Evolutionary conservation across 345 rosid species (phyloP).

Genomic region (Citrus inodora): DNA sequence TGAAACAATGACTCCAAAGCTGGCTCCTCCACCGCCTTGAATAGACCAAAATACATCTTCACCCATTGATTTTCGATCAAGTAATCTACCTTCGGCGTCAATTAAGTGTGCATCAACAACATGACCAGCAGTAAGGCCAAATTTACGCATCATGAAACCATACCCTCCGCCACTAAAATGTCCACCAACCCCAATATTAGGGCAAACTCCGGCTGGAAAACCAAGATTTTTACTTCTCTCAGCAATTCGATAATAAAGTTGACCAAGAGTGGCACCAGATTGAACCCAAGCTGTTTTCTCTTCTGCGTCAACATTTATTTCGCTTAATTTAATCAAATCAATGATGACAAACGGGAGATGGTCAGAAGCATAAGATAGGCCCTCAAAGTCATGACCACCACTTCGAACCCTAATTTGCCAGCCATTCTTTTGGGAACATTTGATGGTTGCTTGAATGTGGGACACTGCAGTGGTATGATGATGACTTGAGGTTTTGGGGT

Average conservation of each 20-base stretch:
- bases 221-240: slow-evolving; percentile 18
- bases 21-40: slow-evolving; percentile 63
- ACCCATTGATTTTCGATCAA: slow-evolving; percentile 48
- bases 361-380: no score
- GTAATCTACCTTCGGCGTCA: slow-evolving; percentile 37
- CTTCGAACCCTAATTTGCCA: no score
- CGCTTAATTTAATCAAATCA: no score
- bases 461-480: no score
- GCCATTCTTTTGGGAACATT: no score
- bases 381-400: no score
- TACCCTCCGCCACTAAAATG: slow-evolving; percentile 60
- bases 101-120: slow-evolving; percentile 49
- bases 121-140: slow-evolving; percentile 50
- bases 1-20: slow-evolving; percentile 53
- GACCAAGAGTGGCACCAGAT: slow-evolving; percentile 23
- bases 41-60: slow-evolving; percentile 74
- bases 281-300: no score
- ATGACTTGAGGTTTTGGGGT: no score
- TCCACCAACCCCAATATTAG: slow-evolving; percentile 50
- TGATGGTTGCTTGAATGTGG: no score
- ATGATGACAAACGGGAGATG: no score
- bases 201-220: slow-evolving; percentile 30
- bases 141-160: slow-evolving; percentile 51
- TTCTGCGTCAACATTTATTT: no score
- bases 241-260: slow-evolving; percentile 22